Base-by-base conservation (phyloP, 2,329 filamentous ascomycete genomes). In the Botrytis elliptica region DNA sequence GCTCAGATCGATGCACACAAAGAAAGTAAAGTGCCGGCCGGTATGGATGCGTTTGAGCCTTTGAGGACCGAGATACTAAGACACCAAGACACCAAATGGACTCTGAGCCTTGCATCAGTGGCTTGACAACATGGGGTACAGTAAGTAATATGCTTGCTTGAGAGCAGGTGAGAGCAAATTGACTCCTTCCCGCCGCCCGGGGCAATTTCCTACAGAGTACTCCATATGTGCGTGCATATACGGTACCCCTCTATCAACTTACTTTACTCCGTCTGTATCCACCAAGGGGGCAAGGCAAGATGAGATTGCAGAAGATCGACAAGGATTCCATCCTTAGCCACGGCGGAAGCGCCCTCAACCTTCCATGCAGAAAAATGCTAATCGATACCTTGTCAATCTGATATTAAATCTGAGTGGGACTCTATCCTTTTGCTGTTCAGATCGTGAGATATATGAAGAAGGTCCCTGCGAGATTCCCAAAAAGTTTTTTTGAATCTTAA, bases 331-430 rank as follows among this genome's bases (percentile, higher is more conserved):
- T 57, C n/a, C 52, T 18, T 57, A 57, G 52, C 52, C 52, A 57
- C 52, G 52, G 52, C n/a, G n/a, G 52, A 57, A 14, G 52, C 14
- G n/a, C 52, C 38, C 49, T 38, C 46, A 52, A 38, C 38, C 49
- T 67, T 68, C 65, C 33, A 68, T 68, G 65, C 65, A 65, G 63
- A 40, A 29, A 55, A 55, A 40, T 63, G 60, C 60, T n/a, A 63
- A 33, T n/a, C 6, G 36, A 46, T n/a, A 49, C 65, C 66, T 38
- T 68, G 18, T 25, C 38, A 68, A 36, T 57, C 38, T 36, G 70
- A 68, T 55, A 36, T 72, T 68, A 46, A 36, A 46, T 29, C 62
- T 14, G n/a, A 72, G 70, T 65, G 44, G 70, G 42, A 55, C 59
- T 66, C 5, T 29, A 22, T 25, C 42, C 3, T 40, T 40, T 40